Conservation (phyloP, 2,329 filamentous ascomycete species). For the Metarhizium sp. region DNA sequence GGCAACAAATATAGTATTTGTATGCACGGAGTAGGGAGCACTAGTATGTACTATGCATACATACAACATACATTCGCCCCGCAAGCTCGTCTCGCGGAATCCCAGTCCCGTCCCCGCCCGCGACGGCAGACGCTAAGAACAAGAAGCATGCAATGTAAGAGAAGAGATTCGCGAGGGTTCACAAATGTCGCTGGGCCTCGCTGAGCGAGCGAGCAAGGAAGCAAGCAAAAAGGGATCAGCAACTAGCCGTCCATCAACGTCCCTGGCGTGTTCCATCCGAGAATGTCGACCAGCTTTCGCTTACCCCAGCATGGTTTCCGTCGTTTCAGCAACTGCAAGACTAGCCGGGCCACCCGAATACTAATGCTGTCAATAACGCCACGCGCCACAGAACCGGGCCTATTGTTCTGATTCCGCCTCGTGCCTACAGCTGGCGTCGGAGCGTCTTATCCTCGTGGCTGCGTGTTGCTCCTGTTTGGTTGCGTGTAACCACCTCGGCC, state of each 20-base stretch:
- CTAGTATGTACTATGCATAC: too few relatives aligned
- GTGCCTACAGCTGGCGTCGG: neutral
- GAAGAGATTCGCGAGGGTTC: too few relatives aligned
- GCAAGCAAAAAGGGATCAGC: neutral
- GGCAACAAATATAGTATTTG: too few relatives aligned
- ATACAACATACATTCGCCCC: too few relatives aligned
- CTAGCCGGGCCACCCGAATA: neutral
- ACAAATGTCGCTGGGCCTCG: too few relatives aligned
- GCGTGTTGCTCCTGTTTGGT: neutral
- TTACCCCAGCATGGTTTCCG: neutral
- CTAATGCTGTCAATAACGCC: neutral
- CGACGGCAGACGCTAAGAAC: too few relatives aligned
- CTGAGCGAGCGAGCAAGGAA: neutral
- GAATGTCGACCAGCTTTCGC: neutral
- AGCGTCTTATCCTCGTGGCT: neutral
- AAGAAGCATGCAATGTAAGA: too few relatives aligned
- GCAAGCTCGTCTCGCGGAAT: too few relatives aligned
- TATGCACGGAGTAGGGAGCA: too few relatives aligned
- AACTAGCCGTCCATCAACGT: neutral
- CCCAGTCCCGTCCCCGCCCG: too few relatives aligned
- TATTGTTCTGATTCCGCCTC: slow-evolving; percentile 1
- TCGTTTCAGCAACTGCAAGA: slow-evolving; percentile 1
- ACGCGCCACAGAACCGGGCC: slow-evolving; percentile 3
- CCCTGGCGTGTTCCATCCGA: neutral
- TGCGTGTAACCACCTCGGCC: neutral